phyloP scores from a whole-genome alignment of 2,329 filamentous ascomycete genomes.

The Conoideocrella luteorostrata region DNA sequence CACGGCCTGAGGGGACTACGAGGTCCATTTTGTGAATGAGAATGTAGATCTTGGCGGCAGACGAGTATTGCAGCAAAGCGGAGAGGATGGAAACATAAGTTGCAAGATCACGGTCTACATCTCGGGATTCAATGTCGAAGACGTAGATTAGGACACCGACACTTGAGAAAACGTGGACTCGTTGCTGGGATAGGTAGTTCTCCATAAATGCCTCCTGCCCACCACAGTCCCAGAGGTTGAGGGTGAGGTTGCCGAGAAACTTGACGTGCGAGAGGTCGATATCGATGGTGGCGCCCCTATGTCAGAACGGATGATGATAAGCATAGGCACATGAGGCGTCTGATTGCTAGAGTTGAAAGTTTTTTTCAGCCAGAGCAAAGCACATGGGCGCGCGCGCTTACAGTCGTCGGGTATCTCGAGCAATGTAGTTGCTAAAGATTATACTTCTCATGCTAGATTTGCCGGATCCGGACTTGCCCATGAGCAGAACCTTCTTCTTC shows the following conservation, averaged over 20 bases:
- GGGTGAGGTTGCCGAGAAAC: slow-evolving; percentile 93
- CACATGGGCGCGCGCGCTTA: slow-evolving; percentile 35
- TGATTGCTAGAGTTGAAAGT: too few species aligned
- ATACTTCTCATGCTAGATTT: slow-evolving; percentile 99
- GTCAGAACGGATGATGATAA: not conserved
- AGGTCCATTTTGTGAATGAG: slow-evolving; percentile 99
- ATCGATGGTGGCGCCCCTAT: slow-evolving; percentile 85
- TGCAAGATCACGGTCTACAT: slow-evolving; percentile 86
- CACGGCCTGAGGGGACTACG: slow-evolving; percentile 71
- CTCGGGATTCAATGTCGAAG: slow-evolving; percentile 95
- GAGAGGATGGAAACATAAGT: slow-evolving; percentile 89
- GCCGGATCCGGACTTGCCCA: slow-evolving; percentile 95
- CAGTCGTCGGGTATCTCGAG: slow-evolving; percentile 86
- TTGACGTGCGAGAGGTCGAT: slow-evolving; percentile 98
- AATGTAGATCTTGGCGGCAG: slow-evolving; percentile 78
- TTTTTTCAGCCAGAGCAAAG: too few species aligned
- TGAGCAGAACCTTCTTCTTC: slow-evolving; percentile 81
- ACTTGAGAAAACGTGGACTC: slow-evolving; percentile 92
- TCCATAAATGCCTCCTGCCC: slow-evolving; percentile 99
- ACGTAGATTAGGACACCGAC: slow-evolving; percentile 98
- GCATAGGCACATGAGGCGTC: too few species aligned
- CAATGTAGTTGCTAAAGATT: slow-evolving; percentile 98
- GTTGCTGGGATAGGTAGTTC: slow-evolving; percentile 93
- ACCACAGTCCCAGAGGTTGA: slow-evolving; percentile 98
- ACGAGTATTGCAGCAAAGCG: slow-evolving; percentile 79